Percentiles rank a stretch among this genome's conserved stretches.
phyloP scores from a whole-genome alignment of 176 grass and related monocot genomes.

The Avena eriantha region DNA sequence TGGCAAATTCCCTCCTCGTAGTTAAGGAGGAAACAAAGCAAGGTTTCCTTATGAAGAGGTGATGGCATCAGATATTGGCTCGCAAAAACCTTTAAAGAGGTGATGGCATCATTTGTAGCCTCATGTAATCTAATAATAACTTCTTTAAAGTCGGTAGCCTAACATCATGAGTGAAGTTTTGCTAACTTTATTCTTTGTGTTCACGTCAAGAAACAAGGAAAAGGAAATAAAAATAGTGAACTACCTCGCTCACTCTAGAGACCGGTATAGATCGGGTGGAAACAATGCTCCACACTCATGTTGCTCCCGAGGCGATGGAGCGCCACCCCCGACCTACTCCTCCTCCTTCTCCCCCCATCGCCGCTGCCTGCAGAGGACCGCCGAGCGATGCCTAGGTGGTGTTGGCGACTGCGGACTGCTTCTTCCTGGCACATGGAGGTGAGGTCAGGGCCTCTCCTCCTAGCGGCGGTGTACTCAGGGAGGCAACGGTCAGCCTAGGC shows the following conservation, averaged over 20 bases:
- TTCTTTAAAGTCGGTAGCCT: constrained; percentile 14
- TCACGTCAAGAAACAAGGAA: constrained; percentile 35
- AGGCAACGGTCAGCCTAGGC: too few relatives aligned
- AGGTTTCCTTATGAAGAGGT: neutral
- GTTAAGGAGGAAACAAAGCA: neutral
- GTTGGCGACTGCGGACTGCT: too few relatives aligned
- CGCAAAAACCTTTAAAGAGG: neutral
- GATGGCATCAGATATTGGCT: neutral
- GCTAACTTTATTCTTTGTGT: constrained; percentile 38
- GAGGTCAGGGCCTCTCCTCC: too few relatives aligned
- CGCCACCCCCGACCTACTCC: too few relatives aligned
- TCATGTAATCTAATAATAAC: neutral
- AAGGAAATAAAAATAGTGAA: neutral
- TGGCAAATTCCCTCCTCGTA: neutral
- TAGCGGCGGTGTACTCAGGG: too few relatives aligned
- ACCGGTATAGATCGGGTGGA: too few relatives aligned
- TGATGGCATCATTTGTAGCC: neutral
- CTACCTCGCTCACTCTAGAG: neutral
- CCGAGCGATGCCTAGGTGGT: too few relatives aligned
- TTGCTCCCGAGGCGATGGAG: too few relatives aligned
- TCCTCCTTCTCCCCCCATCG: too few relatives aligned
- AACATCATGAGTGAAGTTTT: constrained; percentile 26
- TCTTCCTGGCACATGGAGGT: too few relatives aligned
- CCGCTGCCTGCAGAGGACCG: too few relatives aligned
- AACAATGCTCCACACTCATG: too few relatives aligned